These are phyloP conservation scores for Lithospermum erythrorhizon DNA, from an alignment of 257 asterid genomes.

Conservation along the genomic window DNA sequence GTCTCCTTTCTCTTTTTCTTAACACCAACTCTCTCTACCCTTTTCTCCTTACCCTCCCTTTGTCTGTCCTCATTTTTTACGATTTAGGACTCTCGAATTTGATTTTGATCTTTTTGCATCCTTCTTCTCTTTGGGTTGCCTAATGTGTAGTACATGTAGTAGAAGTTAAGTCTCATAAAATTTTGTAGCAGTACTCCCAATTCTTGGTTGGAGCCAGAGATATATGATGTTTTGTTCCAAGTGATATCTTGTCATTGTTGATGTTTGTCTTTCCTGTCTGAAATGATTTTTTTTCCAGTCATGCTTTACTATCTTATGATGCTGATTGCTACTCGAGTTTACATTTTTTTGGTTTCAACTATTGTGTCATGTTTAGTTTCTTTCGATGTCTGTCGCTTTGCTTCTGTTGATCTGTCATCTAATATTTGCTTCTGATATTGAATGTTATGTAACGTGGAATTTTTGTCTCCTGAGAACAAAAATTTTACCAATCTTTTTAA, in stretches of 20 bases:
- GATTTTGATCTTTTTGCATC: slow-evolving; percentile 4
- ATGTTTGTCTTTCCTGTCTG: not conserved
- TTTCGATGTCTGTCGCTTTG: not conserved
- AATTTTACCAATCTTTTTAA: not conserved
- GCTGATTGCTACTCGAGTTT: not conserved
- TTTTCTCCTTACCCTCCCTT: slow-evolving; percentile 41
- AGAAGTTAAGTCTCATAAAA: not conserved
- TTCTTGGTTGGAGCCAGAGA: not conserved
- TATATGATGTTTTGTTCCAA: not conserved
- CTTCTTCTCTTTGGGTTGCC: slow-evolving; percentile 8
- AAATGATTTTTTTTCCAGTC: not conserved
- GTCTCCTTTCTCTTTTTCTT: slow-evolving; percentile 94
- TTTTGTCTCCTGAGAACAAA: not conserved
- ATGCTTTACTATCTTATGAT: not conserved
- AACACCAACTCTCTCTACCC: slow-evolving; percentile 91
- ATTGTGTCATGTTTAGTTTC: not conserved
- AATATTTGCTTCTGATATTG: not conserved
- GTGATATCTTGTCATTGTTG: not conserved
- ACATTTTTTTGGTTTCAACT: not conserved
- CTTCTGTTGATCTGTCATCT: not conserved
- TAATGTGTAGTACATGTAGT: not conserved
- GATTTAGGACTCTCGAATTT: slow-evolving; percentile 10
- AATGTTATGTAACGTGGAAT: not conserved
- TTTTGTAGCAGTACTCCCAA: not conserved
- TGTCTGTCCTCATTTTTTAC: slow-evolving; percentile 33